Evolutionary conservation across 2,329 filamentous ascomycete genomes (phyloP), one percentile per base, ranked within the genome.

Genomic region (Talaromyces sp.): DNA sequence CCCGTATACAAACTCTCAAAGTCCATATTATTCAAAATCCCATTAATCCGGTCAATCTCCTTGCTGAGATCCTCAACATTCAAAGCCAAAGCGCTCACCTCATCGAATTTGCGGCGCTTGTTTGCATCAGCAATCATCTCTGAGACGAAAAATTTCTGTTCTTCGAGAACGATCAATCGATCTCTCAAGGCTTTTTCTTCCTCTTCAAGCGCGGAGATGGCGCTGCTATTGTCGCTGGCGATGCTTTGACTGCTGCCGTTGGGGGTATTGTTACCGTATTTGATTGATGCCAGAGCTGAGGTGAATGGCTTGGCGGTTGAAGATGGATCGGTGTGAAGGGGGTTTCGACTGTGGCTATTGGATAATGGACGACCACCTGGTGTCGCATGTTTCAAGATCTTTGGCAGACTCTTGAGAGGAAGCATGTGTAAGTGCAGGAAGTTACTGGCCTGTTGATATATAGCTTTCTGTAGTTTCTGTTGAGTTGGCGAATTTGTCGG

Each of bases 361-460:
- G 50, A 39, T 37, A 71, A 67, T 31, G 70, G 68, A 31, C 68
- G 71, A n/a, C 82, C 83, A 52, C 85, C 79, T 0, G 85, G 82
- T 0, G 83, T 83, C 13, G 86, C 85, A 70, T 89, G 86, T 68
- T 84, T 86, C 17, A 93, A 81, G 68, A 92, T 81, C 49, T 87
- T 86, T 0, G 90, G 90, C 0, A 93, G 81, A 33, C 87, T 86
- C 74, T 92, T 96, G 15, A 97, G 81, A 0, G 93, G 92, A 9
- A 97, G 84, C 91, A 97, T 96, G 72, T 97, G 92, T 3, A 92
- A 85, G 73, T 96, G 93, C 4, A 97, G 80, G 71, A 97, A 97
- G 58, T 86, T 85, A 61, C 89, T 92, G 1, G 93, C 91, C 70
- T 93, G 90, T 43, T 90, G 86, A 71, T 96, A 93, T 13, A 97